Conservation (phyloP, 306 rosid species). For the Gleditsia sinensis region DNA sequence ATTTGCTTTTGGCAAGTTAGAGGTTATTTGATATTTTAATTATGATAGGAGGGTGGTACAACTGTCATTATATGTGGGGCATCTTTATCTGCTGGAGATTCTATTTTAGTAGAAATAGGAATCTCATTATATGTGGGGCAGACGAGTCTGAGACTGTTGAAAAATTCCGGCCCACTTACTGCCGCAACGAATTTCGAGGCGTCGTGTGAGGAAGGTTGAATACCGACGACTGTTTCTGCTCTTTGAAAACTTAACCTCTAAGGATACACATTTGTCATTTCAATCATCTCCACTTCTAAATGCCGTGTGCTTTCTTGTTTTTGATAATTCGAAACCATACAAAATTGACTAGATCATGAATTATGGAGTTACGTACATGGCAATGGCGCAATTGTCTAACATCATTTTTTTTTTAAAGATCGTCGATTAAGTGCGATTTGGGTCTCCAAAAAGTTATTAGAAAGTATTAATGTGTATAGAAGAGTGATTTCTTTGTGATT, state of each 20-base stretch:
- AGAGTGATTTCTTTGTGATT: no score
- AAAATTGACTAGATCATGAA: neutral
- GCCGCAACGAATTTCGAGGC: constrained; percentile 26
- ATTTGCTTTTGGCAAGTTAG: constrained; percentile 22
- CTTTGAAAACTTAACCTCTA: constrained; percentile 43
- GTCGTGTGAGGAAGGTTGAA: constrained; percentile 20
- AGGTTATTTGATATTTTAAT: neutral
- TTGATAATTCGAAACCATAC: neutral
- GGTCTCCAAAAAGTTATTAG: no score
- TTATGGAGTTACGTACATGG: neutral
- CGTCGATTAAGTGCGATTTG: no score
- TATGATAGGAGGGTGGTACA: constrained; percentile 31
- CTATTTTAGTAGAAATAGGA: constrained; percentile 7
- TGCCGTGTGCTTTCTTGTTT: constrained; percentile 9
- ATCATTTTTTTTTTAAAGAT: no score
- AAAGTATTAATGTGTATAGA: no score
- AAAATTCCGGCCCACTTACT: constrained; percentile 24
- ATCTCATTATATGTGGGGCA: constrained; percentile 46
- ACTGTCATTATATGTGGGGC: constrained; percentile 8
- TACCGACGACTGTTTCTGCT: neutral
- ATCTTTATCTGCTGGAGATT: neutral
- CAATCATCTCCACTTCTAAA: constrained; percentile 13
- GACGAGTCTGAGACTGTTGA: constrained; percentile 18
- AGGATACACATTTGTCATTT: constrained; percentile 25
- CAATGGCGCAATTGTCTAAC: neutral